Conservation (phyloP, 257 asterid genomes). For the Primulina huaijiensis region DNA sequence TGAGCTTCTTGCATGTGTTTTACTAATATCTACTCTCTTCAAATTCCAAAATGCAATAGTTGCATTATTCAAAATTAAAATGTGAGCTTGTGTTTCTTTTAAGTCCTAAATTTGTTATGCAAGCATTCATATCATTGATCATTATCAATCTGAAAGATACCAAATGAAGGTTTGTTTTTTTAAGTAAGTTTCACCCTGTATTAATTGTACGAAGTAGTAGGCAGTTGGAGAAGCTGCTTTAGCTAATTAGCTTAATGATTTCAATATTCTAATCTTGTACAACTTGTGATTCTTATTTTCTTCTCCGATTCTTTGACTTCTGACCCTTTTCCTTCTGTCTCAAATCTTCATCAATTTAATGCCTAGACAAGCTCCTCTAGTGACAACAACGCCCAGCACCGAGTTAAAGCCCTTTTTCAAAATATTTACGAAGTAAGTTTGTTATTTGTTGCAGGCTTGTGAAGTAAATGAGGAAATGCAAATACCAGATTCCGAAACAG, state of each 20-base stretch:
- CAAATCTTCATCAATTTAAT: not conserved
- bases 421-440: not conserved
- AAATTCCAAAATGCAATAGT: too few species aligned
- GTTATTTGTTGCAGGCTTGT: slow-evolving; percentile 31
- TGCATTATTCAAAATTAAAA: not conserved
- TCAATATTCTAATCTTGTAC: too few species aligned
- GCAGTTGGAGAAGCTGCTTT: too few species aligned
- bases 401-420: not conserved
- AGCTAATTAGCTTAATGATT: too few species aligned
- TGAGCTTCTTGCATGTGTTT: not conserved
- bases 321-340: not conserved
- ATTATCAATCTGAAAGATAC: too few species aligned
- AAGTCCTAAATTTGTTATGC: too few species aligned
- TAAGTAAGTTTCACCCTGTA: too few species aligned
- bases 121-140: too few species aligned
- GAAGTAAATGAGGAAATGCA: slow-evolving; percentile 52
- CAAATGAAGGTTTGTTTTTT: too few species aligned
- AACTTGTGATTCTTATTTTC: too few species aligned
- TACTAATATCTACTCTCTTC: not conserved
- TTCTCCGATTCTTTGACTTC: not conserved
- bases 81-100: not conserved
- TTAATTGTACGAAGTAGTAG: too few species aligned
- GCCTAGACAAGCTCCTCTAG: not conserved
- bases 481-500: slow-evolving; percentile 49
- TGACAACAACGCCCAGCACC: not conserved